Evolutionary conservation across 768 basidiomycete genomes (phyloP).

Genomic region (Butyriboletus loyo): DNA sequence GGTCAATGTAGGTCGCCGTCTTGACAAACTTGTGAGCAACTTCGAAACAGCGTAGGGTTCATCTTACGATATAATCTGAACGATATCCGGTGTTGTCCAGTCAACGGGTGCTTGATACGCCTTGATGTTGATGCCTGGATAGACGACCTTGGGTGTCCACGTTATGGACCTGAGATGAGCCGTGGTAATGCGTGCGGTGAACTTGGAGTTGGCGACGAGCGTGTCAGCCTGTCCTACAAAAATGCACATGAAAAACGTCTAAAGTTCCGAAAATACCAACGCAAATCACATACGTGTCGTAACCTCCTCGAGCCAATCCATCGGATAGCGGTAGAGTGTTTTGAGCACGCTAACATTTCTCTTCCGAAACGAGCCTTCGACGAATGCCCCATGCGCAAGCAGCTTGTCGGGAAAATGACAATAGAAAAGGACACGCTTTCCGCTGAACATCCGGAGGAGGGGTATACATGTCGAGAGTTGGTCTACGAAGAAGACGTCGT

Average conservation of each 20-base stretch:
- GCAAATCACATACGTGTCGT: conserved; percentile 68
- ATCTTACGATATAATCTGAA: conserved; percentile 55
- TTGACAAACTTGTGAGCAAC: conserved; percentile 36
- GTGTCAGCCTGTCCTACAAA: conserved; percentile 79
- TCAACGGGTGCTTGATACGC: conserved; percentile 57
- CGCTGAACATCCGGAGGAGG: conserved; percentile 61
- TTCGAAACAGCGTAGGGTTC: background rate
- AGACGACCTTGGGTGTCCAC: conserved; percentile 72
- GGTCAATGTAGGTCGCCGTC: conserved; percentile 63
- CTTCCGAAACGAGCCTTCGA: conserved; percentile 48
- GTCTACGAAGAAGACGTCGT: conserved; percentile 92
- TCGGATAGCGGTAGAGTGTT: conserved; percentile 76
- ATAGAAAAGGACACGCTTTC: conserved; percentile 91
- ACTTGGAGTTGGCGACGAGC: conserved; percentile 88
- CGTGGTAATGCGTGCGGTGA: conserved; percentile 80
- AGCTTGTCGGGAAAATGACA: conserved; percentile 98
- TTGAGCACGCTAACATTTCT: conserved; percentile 55
- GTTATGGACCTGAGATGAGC: conserved; percentile 69
- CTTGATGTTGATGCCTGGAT: conserved; percentile 87
- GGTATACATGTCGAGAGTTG: conserved; percentile 93
- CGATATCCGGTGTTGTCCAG: conserved; percentile 47
- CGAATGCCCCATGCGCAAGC: conserved; percentile 64
- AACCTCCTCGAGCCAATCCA: conserved; percentile 86
- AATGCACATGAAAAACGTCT: background rate
- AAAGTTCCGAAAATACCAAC: background rate